A percentile compares a stretch with the other conserved stretches of the same genome.
phyloP scores from a whole-genome alignment of 2,329 filamentous ascomycete genomes.

The Cordyceps fumosorosea region DNA sequence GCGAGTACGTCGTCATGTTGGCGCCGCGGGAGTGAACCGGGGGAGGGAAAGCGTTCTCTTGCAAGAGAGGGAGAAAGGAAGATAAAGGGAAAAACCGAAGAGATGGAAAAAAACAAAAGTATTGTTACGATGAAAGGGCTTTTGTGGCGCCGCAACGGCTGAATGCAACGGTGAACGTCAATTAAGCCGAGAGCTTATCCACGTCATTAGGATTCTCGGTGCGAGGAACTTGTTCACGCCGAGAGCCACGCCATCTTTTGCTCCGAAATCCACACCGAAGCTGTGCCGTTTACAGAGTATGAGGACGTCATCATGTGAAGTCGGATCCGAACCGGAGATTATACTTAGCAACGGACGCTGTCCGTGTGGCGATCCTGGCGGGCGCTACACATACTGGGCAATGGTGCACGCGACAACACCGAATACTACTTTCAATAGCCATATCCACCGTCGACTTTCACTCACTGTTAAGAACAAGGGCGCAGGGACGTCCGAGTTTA shows the following conservation, averaged over 20 bases:
- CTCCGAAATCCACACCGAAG: neutral
- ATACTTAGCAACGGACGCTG: neutral
- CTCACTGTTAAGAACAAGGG: neutral
- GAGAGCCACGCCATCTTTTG: neutral
- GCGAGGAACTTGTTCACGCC: neutral
- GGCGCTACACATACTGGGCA: neutral
- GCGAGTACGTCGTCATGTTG: slow-evolving; percentile 96
- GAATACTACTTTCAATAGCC: neutral
- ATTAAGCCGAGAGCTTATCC: neutral
- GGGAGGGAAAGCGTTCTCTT: neutral
- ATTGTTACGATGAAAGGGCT: neutral
- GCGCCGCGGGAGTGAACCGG: slow-evolving; percentile 37
- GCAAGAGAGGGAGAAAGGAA: neutral
- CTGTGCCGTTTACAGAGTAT: too few relatives aligned
- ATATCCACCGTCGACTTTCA: neutral
- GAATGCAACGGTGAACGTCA: neutral
- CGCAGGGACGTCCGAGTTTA: neutral
- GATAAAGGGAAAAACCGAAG: neutral
- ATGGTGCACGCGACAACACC: neutral
- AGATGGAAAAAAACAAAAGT: neutral
- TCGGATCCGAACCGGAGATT: neutral
- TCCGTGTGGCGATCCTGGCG: neutral
- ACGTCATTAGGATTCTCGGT: too few relatives aligned
- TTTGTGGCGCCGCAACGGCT: too few relatives aligned
- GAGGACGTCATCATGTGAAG: neutral